These are phyloP conservation scores for Protomyces pachydermus DNA, from an alignment of 1,139 yeast species.

Conservation along the genomic window DNA sequence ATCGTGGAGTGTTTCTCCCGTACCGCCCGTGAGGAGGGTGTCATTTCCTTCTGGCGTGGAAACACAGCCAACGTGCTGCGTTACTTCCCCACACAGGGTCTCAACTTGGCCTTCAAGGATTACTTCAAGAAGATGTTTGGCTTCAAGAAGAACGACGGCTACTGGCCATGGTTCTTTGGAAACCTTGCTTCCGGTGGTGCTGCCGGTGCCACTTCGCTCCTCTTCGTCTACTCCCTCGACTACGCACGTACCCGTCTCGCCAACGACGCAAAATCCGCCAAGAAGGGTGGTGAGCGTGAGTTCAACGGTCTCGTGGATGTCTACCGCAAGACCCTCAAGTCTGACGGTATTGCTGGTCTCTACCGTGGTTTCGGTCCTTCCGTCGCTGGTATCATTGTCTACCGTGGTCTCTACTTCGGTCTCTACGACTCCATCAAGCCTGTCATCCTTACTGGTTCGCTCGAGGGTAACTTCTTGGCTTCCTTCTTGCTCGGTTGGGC, in stretches of 20 bases:
- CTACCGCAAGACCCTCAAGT: constrained; percentile 67
- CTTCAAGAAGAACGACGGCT: constrained; percentile 62
- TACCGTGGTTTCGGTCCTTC: constrained; percentile 84
- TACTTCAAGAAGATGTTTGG: constrained; percentile 73
- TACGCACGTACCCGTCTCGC: constrained; percentile 82
- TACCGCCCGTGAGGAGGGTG: constrained; percentile 68
- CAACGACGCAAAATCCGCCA: constrained; percentile 69
- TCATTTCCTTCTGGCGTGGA: constrained; percentile 74
- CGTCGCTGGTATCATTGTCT: constrained; percentile 71
- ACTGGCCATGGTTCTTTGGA: constrained; percentile 70
- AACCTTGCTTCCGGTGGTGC: constrained; percentile 80
- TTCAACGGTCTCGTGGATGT: constrained; percentile 74
- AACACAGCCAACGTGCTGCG: constrained; percentile 79
- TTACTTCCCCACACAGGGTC: constrained; percentile 81
- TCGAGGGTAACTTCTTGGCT: constrained; percentile 67
- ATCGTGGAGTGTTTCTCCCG: constrained; percentile 67
- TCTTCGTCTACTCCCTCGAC: constrained; percentile 73
- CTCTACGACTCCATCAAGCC: constrained; percentile 75
- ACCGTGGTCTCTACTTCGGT: constrained; percentile 83
- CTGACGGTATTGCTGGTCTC: constrained; percentile 75
- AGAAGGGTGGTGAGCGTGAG: constrained; percentile 69
- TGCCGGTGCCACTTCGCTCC: constrained; percentile 73
- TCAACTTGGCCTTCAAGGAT: constrained; percentile 81
- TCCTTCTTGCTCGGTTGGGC: constrained; percentile 74
- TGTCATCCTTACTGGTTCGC: constrained; percentile 63